A percentile compares a stretch with the other conserved stretches of the same genome.
phyloP scores from a whole-genome alignment of 495 filamentous ascomycete species.

The Pseudomonodictys pantanalensis region DNA sequence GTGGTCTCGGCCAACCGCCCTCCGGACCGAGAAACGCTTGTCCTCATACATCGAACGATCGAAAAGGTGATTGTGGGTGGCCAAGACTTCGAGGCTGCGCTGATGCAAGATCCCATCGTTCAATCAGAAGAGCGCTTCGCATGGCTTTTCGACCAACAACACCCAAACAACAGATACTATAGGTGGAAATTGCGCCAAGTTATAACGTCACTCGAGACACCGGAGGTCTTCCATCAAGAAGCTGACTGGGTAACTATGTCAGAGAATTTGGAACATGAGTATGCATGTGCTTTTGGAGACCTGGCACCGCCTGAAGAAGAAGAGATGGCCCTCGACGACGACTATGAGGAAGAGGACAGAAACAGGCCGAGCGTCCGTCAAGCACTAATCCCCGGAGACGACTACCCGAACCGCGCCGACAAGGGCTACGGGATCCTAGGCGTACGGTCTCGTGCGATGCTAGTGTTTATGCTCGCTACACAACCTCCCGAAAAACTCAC shows the following conservation, averaged over 20 bases:
- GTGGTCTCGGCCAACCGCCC: slow-evolving; percentile 47
- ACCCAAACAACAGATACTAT: slow-evolving; percentile 78
- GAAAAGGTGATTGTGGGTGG: slow-evolving; percentile 76
- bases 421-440: slow-evolving; percentile 64
- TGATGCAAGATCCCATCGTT: slow-evolving; percentile 81
- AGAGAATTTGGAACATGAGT: background rate
- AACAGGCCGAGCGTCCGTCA: slow-evolving; percentile 49
- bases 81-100: slow-evolving; percentile 84
- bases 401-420: slow-evolving; percentile 47
- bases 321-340: background rate
- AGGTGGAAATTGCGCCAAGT: slow-evolving; percentile 68
- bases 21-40: slow-evolving; percentile 71
- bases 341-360: background rate
- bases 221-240: slow-evolving; percentile 17
- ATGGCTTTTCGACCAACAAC: slow-evolving; percentile 88
- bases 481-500: slow-evolving; percentile 45
- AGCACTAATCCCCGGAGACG: slow-evolving; percentile 30
- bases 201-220: background rate
- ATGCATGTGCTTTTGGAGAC: background rate
- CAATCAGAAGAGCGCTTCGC: slow-evolving; percentile 85
- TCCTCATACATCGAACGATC: slow-evolving; percentile 82
- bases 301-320: background rate
- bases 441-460: slow-evolving; percentile 77
- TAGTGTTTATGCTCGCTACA: slow-evolving; percentile 68
- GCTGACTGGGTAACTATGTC: background rate